These are phyloP conservation scores for Cochliopodium minus DNA, from an alignment of 208 protist genomes.

Conservation along the genomic window DNA sequence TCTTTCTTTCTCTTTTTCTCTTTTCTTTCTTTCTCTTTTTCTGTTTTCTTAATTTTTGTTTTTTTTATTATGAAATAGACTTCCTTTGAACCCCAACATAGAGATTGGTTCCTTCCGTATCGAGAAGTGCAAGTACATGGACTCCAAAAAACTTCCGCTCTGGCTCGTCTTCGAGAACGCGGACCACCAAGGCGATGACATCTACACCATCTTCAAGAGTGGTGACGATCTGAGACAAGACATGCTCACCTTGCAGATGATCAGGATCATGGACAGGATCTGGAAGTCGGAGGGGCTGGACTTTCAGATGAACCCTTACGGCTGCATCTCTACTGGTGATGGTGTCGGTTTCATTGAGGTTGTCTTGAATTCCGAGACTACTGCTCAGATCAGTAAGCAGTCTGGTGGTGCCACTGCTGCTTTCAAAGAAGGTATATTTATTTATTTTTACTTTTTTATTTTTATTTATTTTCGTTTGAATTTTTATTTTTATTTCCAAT, in stretches of 20 bases:
- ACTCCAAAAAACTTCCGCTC: slow-evolving; percentile 67
- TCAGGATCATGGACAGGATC: slow-evolving; percentile 68
- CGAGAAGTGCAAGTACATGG: slow-evolving; percentile 69
- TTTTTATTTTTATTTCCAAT: too few relatives aligned
- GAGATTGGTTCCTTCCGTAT: slow-evolving; percentile 47
- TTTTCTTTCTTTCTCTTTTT: too few relatives aligned
- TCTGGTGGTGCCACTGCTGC: slow-evolving; percentile 46
- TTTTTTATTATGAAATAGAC: too few relatives aligned
- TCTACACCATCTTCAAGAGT: slow-evolving; percentile 49
- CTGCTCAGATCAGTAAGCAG: slow-evolving; percentile 57
- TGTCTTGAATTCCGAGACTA: slow-evolving; percentile 67
- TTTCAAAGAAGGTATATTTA: slow-evolving; percentile 46
- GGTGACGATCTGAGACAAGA: slow-evolving; percentile 82
- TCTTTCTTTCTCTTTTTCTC: too few relatives aligned
- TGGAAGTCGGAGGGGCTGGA: slow-evolving; percentile 61
- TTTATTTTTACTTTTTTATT: too few relatives aligned
- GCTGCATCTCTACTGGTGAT: slow-evolving; percentile 46
- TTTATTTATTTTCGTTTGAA: too few relatives aligned
- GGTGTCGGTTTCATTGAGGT: slow-evolving; percentile 72
- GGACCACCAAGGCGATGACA: slow-evolving; percentile 20
- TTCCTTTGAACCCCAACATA: slow-evolving; percentile 42
- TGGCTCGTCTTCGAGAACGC: slow-evolving; percentile 65
- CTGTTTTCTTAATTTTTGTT: too few relatives aligned
- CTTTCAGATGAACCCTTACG: slow-evolving; percentile 56
- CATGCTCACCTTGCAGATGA: slow-evolving; percentile 68